These are phyloP conservation scores for Brassica incana DNA, from an alignment of 345 rosid species.

Conservation along the genomic window DNA sequence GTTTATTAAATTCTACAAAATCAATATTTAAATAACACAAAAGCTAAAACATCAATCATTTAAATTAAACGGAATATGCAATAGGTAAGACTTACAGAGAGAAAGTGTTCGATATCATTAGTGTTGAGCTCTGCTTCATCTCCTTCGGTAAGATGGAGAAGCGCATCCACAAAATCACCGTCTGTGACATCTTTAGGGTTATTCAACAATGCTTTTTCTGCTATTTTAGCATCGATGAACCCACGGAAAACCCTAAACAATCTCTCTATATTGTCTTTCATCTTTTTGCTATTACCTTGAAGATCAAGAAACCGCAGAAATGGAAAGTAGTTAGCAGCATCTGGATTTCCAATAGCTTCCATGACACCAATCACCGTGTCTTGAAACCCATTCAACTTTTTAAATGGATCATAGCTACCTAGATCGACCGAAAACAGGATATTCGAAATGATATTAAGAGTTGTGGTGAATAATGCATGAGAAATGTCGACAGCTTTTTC, in stretches of 20 bases:
- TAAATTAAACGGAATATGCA: neutral
- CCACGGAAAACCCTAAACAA: constrained; percentile 35
- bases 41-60: neutral
- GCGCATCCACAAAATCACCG: constrained; percentile 41
- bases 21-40: neutral
- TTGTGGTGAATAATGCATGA: constrained; percentile 5
- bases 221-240: constrained; percentile 23
- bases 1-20: neutral
- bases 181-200: neutral
- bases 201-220: neutral
- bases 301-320: constrained; percentile 44
- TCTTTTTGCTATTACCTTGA: constrained; percentile 36
- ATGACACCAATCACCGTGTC: constrained; percentile 35
- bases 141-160: constrained; percentile 34
- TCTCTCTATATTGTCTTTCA: neutral
- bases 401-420: constrained; percentile 22
- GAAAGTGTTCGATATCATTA: constrained; percentile 33
- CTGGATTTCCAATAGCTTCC: constrained; percentile 48
- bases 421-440: neutral
- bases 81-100: constrained; percentile 35
- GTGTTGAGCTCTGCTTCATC: constrained; percentile 25
- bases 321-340: constrained; percentile 51
- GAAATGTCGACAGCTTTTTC: constrained; percentile 16
- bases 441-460: neutral
- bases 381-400: constrained; percentile 31